Evolutionary conservation across 768 basidiomycete genomes (phyloP).

Genomic region (Peribolospora kevripleyi): DNA sequence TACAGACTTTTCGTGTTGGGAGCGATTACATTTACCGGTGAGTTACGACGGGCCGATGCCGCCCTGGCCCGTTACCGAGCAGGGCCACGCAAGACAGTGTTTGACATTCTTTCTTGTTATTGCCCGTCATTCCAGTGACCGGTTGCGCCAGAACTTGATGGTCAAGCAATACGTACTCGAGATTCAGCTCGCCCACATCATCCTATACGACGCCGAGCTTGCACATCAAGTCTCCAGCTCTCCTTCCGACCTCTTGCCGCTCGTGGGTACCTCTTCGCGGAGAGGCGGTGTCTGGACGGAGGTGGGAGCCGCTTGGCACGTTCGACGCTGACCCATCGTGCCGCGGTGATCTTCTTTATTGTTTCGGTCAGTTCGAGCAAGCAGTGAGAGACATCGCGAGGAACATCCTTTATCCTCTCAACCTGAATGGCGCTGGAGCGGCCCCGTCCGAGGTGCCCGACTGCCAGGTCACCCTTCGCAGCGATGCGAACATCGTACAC

Average conservation of each 20-base stretch:
- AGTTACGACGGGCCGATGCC: too few species aligned
- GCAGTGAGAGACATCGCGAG: slow-evolving; percentile 68
- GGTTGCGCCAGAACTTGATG: slow-evolving; percentile 64
- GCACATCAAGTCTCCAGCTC: slow-evolving; percentile 71
- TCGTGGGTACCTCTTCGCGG: slow-evolving; percentile 29
- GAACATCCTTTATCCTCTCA: slow-evolving; percentile 53
- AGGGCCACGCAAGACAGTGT: neutral
- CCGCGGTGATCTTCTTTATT: neutral
- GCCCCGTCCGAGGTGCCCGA: slow-evolving; percentile 27
- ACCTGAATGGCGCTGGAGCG: slow-evolving; percentile 9
- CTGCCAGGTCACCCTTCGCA: slow-evolving; percentile 66
- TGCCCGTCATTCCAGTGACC: slow-evolving; percentile 31
- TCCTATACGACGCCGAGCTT: slow-evolving; percentile 73
- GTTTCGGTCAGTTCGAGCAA: slow-evolving; percentile 48
- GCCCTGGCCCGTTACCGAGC: too few species aligned
- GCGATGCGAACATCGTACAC: slow-evolving; percentile 76
- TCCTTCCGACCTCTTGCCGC: slow-evolving; percentile 66
- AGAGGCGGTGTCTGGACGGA: neutral
- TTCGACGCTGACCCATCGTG: neutral
- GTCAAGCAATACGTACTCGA: slow-evolving; percentile 68
- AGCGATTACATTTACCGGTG: slow-evolving; percentile 82
- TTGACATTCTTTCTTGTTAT: neutral
- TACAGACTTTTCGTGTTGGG: slow-evolving; percentile 64
- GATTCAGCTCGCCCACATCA: slow-evolving; percentile 44
- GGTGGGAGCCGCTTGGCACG: neutral